Percentiles rank a stretch among this genome's conserved stretches.
phyloP scores from a whole-genome alignment of 2,329 filamentous ascomycete genomes.

The Proliferodiscus dingleyae region DNA sequence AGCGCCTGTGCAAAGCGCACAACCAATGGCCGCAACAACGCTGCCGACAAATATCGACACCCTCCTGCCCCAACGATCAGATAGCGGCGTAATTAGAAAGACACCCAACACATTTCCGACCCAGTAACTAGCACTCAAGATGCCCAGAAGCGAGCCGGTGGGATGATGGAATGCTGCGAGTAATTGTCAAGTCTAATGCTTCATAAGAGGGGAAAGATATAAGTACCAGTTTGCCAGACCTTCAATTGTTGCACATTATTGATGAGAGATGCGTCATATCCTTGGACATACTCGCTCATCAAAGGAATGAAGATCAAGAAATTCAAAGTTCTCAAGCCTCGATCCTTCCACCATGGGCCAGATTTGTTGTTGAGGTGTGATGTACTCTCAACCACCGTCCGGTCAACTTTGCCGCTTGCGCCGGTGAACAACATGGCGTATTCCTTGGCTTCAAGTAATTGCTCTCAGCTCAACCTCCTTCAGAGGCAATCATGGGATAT shows the following conservation, averaged over 20 bases:
- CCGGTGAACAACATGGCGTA: not conserved
- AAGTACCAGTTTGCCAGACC: conserved; percentile 13
- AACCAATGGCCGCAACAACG: too few relatives aligned
- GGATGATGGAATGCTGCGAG: conserved; percentile 16
- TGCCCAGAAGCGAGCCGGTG: conserved; percentile 11
- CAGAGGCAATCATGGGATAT: not conserved
- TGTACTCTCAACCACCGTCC: conserved; percentile 1
- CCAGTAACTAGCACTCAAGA: conserved; percentile 16
- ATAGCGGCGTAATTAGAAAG: conserved; percentile 17
- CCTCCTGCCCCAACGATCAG: too few relatives aligned
- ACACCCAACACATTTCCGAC: conserved; percentile 20
- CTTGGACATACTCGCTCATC: conserved; percentile 22
- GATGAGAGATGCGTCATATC: conserved; percentile 13
- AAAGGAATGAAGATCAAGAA: conserved; percentile 18
- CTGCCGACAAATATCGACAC: too few relatives aligned
- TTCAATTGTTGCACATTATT: conserved; percentile 19
- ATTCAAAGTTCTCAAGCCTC: conserved; percentile 10
- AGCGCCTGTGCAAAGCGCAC: too few relatives aligned
- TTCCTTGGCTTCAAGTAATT: not conserved
- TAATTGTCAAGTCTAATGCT: not conserved
- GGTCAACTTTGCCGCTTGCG: conserved; percentile 6
- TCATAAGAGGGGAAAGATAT: not conserved
- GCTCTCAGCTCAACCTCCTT: not conserved
- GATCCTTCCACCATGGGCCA: conserved; percentile 16
- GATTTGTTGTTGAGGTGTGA: conserved; percentile 15